phyloP scores from a whole-genome alignment of 768 basidiomycete species.

The Rhizopogon vesiculosus region DNA sequence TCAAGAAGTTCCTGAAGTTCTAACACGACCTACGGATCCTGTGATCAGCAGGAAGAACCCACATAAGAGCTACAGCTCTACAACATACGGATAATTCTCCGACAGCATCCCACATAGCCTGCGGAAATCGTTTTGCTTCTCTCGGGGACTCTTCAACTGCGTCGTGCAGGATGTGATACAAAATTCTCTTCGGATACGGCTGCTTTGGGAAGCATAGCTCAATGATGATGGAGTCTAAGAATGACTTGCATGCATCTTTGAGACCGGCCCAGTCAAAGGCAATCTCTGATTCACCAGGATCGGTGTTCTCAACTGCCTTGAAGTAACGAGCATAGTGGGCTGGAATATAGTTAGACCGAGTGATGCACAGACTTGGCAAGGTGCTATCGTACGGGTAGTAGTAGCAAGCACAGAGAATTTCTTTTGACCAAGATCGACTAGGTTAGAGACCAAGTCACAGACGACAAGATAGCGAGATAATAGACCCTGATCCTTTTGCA shows the following conservation, averaged over 20 bases:
- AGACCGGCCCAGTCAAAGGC: conserved; percentile 64
- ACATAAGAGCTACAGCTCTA: not conserved
- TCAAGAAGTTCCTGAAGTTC: conserved; percentile 65
- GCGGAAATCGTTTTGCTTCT: conserved; percentile 73
- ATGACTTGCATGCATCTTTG: conserved; percentile 65
- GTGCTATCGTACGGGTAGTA: conserved; percentile 52
- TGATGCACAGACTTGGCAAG: not conserved
- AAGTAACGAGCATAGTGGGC: conserved; percentile 74
- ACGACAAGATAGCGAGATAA: conserved; percentile 58
- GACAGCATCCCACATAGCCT: conserved; percentile 74
- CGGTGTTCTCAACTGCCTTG: conserved; percentile 37
- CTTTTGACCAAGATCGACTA: conserved; percentile 59
- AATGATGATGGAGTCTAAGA: conserved; percentile 79
- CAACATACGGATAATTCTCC: conserved; percentile 69
- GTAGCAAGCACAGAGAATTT: conserved; percentile 67
- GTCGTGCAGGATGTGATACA: conserved; percentile 66
- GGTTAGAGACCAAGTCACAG: conserved; percentile 55
- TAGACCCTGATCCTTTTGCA: conserved; percentile 47
- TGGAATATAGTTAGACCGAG: conserved; percentile 22
- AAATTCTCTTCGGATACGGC: conserved; percentile 58
- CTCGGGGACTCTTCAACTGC: conserved; percentile 68
- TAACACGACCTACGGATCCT: conserved; percentile 46
- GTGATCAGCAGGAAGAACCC: not conserved
- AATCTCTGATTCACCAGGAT: conserved; percentile 45
- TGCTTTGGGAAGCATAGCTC: conserved; percentile 76